Conservation (phyloP, 2,329 filamentous ascomycete species). For the Alternaria viburni region DNA sequence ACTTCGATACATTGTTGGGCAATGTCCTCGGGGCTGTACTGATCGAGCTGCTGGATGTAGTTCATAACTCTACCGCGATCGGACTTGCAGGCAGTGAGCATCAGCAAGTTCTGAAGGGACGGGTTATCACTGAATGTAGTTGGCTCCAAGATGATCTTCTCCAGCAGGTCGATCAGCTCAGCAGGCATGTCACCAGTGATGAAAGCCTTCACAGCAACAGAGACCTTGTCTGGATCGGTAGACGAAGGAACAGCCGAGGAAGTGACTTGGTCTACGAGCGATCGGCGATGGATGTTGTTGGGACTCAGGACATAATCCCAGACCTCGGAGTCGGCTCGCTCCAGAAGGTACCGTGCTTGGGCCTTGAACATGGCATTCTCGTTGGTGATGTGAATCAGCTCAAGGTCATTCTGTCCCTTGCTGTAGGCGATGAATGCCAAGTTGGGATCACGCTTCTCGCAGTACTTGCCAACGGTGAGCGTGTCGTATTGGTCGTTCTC, state of each 20-base stretch:
- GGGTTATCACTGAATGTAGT: constrained; percentile 97
- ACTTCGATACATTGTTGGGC: constrained; percentile 92
- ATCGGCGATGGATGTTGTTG: constrained; percentile 94
- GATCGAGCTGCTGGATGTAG: constrained; percentile 90
- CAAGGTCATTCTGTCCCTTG: constrained; percentile 96
- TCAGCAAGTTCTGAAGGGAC: constrained; percentile 92
- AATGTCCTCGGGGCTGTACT: constrained; percentile 91
- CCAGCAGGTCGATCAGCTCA: constrained; percentile 94
- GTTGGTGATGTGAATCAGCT: constrained; percentile 96
- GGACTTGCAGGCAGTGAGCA: constrained; percentile 95
- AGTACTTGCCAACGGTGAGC: constrained; percentile 92
- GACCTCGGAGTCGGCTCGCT: constrained; percentile 86
- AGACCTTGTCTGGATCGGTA: constrained; percentile 92
- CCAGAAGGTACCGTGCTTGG: constrained; percentile 93
- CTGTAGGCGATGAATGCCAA: constrained; percentile 92
- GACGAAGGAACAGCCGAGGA: constrained; percentile 86
- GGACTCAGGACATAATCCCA: constrained; percentile 94
- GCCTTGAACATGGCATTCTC: constrained; percentile 99
- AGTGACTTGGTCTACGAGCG: constrained; percentile 94
- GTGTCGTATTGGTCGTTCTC: constrained; percentile 98
- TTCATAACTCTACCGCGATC: constrained; percentile 95
- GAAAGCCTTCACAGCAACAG: constrained; percentile 91
- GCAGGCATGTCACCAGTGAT: constrained; percentile 87
- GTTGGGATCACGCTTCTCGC: constrained; percentile 97
- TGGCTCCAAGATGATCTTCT: constrained; percentile 99